Conservation (phyloP, 805 yeast genomes). For the Kluyveromyces aestuarii region DNA sequence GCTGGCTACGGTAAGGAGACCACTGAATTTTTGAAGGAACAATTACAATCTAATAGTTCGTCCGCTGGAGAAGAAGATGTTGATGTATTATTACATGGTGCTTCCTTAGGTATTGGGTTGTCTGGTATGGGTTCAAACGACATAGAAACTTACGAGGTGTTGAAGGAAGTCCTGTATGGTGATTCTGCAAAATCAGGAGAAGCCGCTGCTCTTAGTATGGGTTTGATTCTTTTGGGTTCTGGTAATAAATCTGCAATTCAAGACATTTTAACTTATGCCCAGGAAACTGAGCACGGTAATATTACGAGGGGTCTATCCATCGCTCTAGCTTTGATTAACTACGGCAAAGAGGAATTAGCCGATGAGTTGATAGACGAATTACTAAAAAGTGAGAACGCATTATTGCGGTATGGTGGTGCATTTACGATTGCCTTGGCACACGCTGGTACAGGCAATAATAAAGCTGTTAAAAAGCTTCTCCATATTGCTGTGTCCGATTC, state of each 20-base stretch:
- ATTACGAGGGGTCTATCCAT: constrained; percentile 89
- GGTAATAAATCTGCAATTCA: constrained; percentile 57
- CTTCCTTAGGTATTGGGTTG: constrained; percentile 88
- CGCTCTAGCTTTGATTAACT: constrained; percentile 79
- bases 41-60: constrained; percentile 53
- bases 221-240: constrained; percentile 89
- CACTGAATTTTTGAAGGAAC: constrained; percentile 65
- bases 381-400: constrained; percentile 66
- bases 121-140: constrained; percentile 92
- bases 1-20: constrained; percentile 94
- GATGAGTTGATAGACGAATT: constrained; percentile 57
- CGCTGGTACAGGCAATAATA: constrained; percentile 90
- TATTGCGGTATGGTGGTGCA: constrained; percentile 92
- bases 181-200: constrained; percentile 94
- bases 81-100: constrained; percentile 90
- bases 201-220: constrained; percentile 95
- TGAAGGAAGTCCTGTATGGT: constrained; percentile 73
- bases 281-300: constrained; percentile 92
- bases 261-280: constrained; percentile 86
- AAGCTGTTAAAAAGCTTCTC: constrained; percentile 74
- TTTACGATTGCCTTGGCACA: constrained; percentile 91
- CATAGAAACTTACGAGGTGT: constrained; percentile 64
- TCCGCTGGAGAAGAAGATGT: constrained; percentile 56
- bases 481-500: constrained; percentile 97
- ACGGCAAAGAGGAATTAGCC: constrained; percentile 78